Conservation (phyloP, 2,329 filamentous ascomycete genomes). For the Alternaria dauci region DNA sequence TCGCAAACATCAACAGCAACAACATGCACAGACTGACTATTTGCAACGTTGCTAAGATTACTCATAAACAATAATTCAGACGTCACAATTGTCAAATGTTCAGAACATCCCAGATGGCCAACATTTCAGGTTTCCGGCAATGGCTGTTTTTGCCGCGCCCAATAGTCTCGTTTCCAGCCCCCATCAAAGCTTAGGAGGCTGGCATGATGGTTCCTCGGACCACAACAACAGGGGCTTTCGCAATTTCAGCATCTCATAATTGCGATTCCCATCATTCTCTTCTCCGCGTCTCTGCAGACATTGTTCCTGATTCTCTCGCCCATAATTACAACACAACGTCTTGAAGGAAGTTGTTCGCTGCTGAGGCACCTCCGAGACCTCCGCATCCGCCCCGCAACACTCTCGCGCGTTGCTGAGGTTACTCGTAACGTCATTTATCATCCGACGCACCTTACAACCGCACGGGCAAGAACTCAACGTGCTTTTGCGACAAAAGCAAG, state of each 20-base stretch:
- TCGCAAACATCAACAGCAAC: not conserved
- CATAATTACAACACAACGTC: not conserved
- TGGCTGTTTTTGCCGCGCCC: slow-evolving; percentile 13
- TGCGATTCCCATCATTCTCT: slow-evolving; percentile 1
- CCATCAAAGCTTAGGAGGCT: slow-evolving; percentile 9
- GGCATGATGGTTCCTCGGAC: slow-evolving; percentile 13
- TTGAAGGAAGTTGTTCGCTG: not conserved
- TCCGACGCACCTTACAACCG: slow-evolving; percentile 10
- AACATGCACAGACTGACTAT: not conserved
- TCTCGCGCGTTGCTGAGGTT: slow-evolving; percentile 16
- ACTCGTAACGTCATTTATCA: slow-evolving; percentile 27
- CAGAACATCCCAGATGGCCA: not conserved
- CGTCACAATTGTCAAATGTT: slow-evolving; percentile 4
- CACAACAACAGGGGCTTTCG: slow-evolving; percentile 15
- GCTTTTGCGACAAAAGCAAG: not conserved
- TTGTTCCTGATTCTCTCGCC: not conserved
- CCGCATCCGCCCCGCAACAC: slow-evolving; percentile 21
- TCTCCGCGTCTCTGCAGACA: not conserved
- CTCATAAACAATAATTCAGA: not conserved
- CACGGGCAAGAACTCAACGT: slow-evolving; percentile 3
- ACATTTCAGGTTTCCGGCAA: slow-evolving; percentile 5
- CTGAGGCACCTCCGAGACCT: slow-evolving; percentile 23
- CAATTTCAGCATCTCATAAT: slow-evolving; percentile 7
- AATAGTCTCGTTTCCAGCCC: slow-evolving; percentile 16
- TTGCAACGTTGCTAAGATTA: not conserved